Evolutionary conservation across 129 eudicot genomes (phyloP).

Genomic region (Flaveria bidentis): DNA sequence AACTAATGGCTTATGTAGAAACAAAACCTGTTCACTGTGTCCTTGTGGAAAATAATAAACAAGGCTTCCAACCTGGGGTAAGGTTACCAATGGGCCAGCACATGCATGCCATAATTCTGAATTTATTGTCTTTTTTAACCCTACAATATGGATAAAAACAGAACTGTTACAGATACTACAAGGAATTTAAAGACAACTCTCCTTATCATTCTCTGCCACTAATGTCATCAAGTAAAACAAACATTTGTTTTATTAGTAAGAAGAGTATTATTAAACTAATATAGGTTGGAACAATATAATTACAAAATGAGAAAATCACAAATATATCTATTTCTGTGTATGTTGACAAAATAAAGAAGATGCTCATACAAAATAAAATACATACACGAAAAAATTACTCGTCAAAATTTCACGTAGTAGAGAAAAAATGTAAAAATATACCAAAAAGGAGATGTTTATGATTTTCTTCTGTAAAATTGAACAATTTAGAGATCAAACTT

Average conservation of each 20-base stretch:
- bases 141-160: slow-evolving; percentile 45
- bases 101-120: slow-evolving; percentile 99
- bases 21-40: slow-evolving; percentile 91
- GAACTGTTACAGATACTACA: neutral
- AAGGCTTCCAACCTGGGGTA: slow-evolving; percentile 96
- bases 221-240: slow-evolving; percentile 22
- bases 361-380: neutral
- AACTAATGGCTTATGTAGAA: slow-evolving; percentile 34
- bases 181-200: slow-evolving; percentile 12
- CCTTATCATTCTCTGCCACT: slow-evolving; percentile 28
- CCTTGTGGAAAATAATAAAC: slow-evolving; percentile 98
- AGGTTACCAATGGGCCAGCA: slow-evolving; percentile 91
- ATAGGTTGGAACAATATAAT: neutral
- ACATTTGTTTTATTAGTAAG: neutral
- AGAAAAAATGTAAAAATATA: neutral
- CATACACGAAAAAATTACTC: neutral
- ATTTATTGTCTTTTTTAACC: slow-evolving; percentile 59
- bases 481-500: neutral
- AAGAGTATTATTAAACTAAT: neutral
- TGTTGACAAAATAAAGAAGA: neutral
- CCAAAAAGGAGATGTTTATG: neutral
- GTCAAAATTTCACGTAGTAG: neutral
- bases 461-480: neutral
- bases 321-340: neutral
- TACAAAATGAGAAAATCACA: neutral